Conservation (phyloP, 441 rosid species). For the Syzygium syzygioides region DNA sequence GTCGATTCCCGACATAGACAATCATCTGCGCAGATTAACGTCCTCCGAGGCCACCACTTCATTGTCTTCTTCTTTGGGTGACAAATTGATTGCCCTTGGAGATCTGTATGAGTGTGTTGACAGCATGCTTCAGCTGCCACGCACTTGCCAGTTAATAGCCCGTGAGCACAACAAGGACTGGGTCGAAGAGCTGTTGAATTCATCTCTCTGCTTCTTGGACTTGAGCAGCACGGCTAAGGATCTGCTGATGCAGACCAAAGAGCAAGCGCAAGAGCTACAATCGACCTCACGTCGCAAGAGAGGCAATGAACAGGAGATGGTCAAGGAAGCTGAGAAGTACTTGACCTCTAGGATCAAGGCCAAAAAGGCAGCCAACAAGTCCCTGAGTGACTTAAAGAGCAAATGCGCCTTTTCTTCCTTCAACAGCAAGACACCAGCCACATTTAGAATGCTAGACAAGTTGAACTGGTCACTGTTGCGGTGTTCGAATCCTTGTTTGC, state of each 20-base stretch:
- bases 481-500: neutral
- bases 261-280: constrained; percentile 23
- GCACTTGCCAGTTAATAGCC: constrained; percentile 11
- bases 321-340: constrained; percentile 9
- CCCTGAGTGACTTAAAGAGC: constrained; percentile 10
- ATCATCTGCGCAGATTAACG: constrained; percentile 25
- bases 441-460: constrained; percentile 14
- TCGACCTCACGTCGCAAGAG: constrained; percentile 23
- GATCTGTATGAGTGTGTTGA: constrained; percentile 32
- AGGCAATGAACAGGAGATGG: constrained; percentile 7
- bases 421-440: neutral
- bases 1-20: constrained; percentile 16
- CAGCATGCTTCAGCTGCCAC: constrained; percentile 22
- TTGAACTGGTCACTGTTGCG: constrained; percentile 7
- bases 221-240: constrained; percentile 26
- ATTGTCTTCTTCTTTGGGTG: constrained; percentile 14
- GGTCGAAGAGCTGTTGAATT: constrained; percentile 23
- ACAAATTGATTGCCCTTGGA: constrained; percentile 14
- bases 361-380: constrained; percentile 13
- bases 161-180: constrained; percentile 17
- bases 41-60: constrained; percentile 20
- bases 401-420: neutral
- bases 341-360: constrained; percentile 12
- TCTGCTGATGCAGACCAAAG: constrained; percentile 24
- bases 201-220: constrained; percentile 36